Evolutionary conservation across 257 asterid genomes (phyloP), one percentile per base, ranked within the genome.

Genomic region (Jacaranda copaia): DNA sequence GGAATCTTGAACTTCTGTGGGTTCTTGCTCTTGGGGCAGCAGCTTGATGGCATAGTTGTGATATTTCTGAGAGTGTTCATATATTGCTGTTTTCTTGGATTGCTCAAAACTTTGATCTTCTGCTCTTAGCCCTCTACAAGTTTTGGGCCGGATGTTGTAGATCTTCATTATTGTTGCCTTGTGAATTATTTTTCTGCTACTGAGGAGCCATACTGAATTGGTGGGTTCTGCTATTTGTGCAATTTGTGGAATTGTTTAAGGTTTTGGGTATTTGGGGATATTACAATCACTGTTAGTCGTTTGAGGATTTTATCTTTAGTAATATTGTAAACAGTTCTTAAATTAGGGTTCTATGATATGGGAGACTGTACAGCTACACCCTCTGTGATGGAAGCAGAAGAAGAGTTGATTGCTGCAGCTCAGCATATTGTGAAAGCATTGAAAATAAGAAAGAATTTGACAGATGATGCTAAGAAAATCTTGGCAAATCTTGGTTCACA

Each of bases 401-500:
- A 89, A 73, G 89, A 82, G 35, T 76, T 93, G 77, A 89, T 95
- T 74, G 92, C 89, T 80, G 94, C 96, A 2, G 92, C 82, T 5
- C 90, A 83, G 82, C 81, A 77, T 15, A 87, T 95, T 38, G 78
- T 88, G 72, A 88, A 82, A 77, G 92, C 96, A 11, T 81, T 90
- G 73, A 93, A 82, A 72, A 59, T 81, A 13, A 85, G 85, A 43
- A 84, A 80, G 83, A 81, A 83, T 79, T 84, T 91, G 48, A 87
- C 90, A 0, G 84, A 75, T 81, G 88, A 81, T 36, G 88, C 88
- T 45, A 79, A 88, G 84, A 90, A 84, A 65, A 80, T 90, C 53
- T 64, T 95, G 80, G 94, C 94, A 19, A 89, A 88, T 89, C 88
- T 95, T 38, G 97, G 97, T 39, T 71, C 87, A 8, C 95, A 85